phyloP scores from a whole-genome alignment of 208 protist genomes.

The Kentomonas sorsogonicus region DNA sequence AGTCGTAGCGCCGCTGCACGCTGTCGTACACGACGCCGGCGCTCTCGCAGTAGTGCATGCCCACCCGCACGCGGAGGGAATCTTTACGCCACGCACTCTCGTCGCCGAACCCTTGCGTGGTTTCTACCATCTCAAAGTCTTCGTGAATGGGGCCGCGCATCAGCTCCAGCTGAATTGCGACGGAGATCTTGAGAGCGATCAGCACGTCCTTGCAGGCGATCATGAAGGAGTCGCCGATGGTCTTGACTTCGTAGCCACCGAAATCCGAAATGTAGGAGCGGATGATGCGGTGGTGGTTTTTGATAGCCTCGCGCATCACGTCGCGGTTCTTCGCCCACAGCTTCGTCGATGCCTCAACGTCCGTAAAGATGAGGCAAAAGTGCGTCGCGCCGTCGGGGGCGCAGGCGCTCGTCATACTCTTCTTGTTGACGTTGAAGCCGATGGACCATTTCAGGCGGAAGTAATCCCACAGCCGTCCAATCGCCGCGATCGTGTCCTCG shows the following conservation, averaged over 20 bases:
- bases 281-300: constrained; percentile 40
- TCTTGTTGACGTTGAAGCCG: neutral
- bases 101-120: constrained; percentile 24
- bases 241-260: constrained; percentile 56
- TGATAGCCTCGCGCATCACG: constrained; percentile 28
- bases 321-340: constrained; percentile 38
- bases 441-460: neutral
- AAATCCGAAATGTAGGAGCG: constrained; percentile 34
- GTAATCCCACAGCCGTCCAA: constrained; percentile 9
- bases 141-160: constrained; percentile 17
- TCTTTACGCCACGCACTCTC: constrained; percentile 17
- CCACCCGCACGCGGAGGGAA: constrained; percentile 30
- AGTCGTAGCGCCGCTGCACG: constrained; percentile 53
- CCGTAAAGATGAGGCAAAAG: constrained; percentile 42
- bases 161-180: constrained; percentile 38
- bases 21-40: constrained; percentile 29
- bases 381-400: constrained; percentile 10
- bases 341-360: constrained; percentile 44
- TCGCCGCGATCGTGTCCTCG: neutral
- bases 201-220: constrained; percentile 32
- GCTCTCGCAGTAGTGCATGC: constrained; percentile 38
- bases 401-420: constrained; percentile 26
- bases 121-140: constrained; percentile 21
- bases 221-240: constrained; percentile 50
- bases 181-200: constrained; percentile 30